Evolutionary conservation across 495 filamentous ascomycete species (phyloP), one percentile per base, ranked within the genome.

Genomic region (Hypoxylon trugodes): DNA sequence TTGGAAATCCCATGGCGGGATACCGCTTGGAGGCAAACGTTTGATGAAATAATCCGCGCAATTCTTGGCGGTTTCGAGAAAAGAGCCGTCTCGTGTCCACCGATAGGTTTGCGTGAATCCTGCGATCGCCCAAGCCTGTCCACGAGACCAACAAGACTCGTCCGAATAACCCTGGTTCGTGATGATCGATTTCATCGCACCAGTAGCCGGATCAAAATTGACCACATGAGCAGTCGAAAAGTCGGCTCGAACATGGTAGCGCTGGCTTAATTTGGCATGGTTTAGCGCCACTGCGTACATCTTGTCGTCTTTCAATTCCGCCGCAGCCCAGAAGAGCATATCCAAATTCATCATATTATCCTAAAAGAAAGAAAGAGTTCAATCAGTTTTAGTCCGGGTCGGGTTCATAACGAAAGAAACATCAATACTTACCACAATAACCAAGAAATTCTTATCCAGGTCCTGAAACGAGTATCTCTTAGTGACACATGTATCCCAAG

Each of bases 281-380:
- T 66, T 49, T 0, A 67, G 74, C 0, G 79, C 79, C 10, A 79
- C 78, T 5, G 50, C 40, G 36, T 47, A 56, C 59, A 56, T 46
- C 2, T 22, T 36, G 21, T 37, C n/a, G 24, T 60, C 24, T 19
- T 43, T 7, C 5, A 33, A 32, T 24, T 77, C 68, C 13, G 72
- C 41, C 0, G 71, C 73, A 0, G 76, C 77, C 54, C 76, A 82
- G 51, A 73, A 82, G 1, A 82, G 67, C 22, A 80, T 67, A 18
- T 77, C 76, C 1, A 81, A 56, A 61, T 80, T 80, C 49, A 78
- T 64, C 79, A 81, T 75, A 54, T 78, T 81, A 57, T 81, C 79
- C 56, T 59, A 28, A n/a, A 22, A 25, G 16, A 35, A 28, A 22
- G 28, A 1, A n/a, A n/a, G n/a, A n/a, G n/a, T 36, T 9, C 4